phyloP scores from a whole-genome alignment of 371 early-diverging fungal species.

The Neoconidiobolus thromboides region DNA sequence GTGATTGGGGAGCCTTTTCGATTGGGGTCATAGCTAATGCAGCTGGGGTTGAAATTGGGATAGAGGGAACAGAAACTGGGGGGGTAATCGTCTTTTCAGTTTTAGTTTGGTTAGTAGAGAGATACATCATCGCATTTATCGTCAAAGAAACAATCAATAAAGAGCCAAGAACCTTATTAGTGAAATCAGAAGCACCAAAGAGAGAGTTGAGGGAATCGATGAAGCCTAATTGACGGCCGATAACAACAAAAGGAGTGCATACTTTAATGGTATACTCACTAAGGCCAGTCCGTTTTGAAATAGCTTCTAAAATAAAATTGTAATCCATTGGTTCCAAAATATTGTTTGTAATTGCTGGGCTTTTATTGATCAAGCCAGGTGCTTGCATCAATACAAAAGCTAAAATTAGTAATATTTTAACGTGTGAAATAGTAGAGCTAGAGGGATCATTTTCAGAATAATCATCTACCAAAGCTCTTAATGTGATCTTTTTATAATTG shows the following conservation, averaged over 20 bases:
- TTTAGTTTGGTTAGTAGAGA: constrained; percentile 26
- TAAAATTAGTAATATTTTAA: constrained; percentile 3
- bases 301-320: constrained; percentile 20
- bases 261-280: constrained; percentile 32
- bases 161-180: constrained; percentile 24
- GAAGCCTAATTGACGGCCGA: constrained; percentile 6
- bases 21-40: background rate
- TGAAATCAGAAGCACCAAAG: constrained; percentile 9
- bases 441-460: constrained; percentile 6
- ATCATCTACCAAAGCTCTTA: constrained; percentile 14
- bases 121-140: constrained; percentile 42
- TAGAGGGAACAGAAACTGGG: background rate
- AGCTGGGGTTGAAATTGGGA: background rate
- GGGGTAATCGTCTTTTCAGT: no score
- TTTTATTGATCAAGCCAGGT: background rate
- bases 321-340: background rate
- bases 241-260: background rate
- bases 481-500: constrained; percentile 14
- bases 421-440: constrained; percentile 6
- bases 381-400: constrained; percentile 4
- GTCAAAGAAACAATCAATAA: constrained; percentile 31
- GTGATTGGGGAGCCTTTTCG: background rate
- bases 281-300: constrained; percentile 18
- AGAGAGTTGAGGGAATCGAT: background rate
- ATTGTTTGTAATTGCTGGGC: no score